Base-by-base conservation (phyloP, 2,329 filamentous ascomycete species). In the Cladosporium halotolerans region DNA sequence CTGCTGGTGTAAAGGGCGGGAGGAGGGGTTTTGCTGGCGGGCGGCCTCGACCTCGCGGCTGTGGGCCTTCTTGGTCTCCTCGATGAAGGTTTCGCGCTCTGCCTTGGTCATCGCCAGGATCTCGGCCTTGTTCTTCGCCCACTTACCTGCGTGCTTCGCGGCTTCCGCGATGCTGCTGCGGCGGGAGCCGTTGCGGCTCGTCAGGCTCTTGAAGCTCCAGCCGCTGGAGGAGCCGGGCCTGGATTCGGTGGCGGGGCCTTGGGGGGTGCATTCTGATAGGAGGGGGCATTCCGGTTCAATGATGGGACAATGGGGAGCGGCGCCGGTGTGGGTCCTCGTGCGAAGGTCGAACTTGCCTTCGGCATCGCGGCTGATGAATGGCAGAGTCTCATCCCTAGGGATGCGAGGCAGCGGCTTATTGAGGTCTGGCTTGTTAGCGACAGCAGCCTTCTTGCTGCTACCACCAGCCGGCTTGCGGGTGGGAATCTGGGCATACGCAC, bases 111-210 rank as follows among this genome's bases (percentile, higher is more conserved):
- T 52, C 9, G 45, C 33, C 9, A 58, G 23, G 14, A 55, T 59
- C 1, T 52, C 47, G 8, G 46, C 34, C 0, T 28, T 36, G 14
- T 40, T 14, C 36, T 3, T 19, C 11, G 18, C 52, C 38, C 31
- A 57, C 55, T 19, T 56, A 42, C 5, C 53, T 55, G 32, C 33
- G 5, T 39, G 43, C 45, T 48, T 54, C 3, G 47, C 47, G 38
- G 47, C 23, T 4, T 55, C 52, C 9, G 42, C 41, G 19, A 57
- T 33, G 6, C 52, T 50, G 11, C 55, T 44, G 40, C 54, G 47
- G 6, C 55, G 51, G 16, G 51, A 55, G 5, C 41, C 38, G 16
- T 31, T 18, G 14, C 43, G 40, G 49, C 39, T 32, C 31, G 39
- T 32, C 19, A 40, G 40, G 18, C 41, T 33, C n/a, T 32, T 45